A percentile compares a stretch with the other conserved stretches of the same genome.
Evolutionary conservation across 495 filamentous ascomycete species (phyloP).

Genomic region (Geopyxis carbonaria): DNA sequence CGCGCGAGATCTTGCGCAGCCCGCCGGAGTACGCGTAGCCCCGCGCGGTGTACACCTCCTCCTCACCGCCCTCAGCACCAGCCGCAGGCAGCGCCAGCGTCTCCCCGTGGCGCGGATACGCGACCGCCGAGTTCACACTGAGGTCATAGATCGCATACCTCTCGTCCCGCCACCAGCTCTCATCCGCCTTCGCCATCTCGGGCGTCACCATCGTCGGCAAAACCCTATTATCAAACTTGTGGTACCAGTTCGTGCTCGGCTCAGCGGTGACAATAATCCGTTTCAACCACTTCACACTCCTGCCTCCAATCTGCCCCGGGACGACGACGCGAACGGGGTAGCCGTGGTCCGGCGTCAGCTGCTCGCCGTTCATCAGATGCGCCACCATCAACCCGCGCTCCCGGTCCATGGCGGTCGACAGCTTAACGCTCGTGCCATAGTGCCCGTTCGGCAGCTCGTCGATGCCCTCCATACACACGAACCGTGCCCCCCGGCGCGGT

Average conservation of each 20-base stretch:
- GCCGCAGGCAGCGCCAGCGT: conserved; percentile 40
- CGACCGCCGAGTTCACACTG: conserved; percentile 71
- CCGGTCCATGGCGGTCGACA: conserved; percentile 76
- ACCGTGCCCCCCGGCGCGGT: conserved; percentile 55
- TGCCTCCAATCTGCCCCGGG: conserved; percentile 82
- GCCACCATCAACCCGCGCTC: conserved; percentile 79
- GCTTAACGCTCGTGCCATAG: conserved; percentile 77
- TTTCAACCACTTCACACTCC: conserved; percentile 93
- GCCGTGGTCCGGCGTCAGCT: conserved; percentile 72
- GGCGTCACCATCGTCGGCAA: conserved; percentile 77
- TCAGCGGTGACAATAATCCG: conserved; percentile 56
- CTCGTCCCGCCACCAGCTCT: conserved; percentile 76
- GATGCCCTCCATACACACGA: conserved; percentile 86
- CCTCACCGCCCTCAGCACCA: conserved; percentile 1
- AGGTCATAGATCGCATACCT: conserved; percentile 91
- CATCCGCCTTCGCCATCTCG: conserved; percentile 58
- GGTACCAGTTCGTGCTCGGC: conserved; percentile 92
- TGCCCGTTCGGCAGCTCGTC: conserved; percentile 79
- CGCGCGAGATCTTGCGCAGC: conserved; percentile 65
- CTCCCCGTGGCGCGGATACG: conserved; percentile 71
- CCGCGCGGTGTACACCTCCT: conserved; percentile 39
- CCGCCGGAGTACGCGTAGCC: conserved; percentile 89
- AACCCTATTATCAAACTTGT: conserved; percentile 87
- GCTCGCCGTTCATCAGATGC: conserved; percentile 84
- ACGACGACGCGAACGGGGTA: conserved; percentile 71